Base-by-base conservation (phyloP, 2,329 filamentous ascomycete species). In the Fusarium piperis region DNA sequence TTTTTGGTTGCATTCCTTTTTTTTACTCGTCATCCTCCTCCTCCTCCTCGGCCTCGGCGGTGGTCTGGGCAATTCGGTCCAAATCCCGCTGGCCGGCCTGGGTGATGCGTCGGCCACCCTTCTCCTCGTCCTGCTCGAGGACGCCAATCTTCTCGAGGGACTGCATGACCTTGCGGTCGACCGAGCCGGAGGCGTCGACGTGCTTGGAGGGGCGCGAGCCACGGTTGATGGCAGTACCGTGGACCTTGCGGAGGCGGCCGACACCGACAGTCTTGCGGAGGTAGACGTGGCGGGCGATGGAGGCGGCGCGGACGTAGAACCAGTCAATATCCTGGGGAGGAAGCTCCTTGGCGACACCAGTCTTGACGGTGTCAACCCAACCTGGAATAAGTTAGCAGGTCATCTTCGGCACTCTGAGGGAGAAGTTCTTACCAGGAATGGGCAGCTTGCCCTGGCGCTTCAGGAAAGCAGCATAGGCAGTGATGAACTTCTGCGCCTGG, bases 291-390 rank as follows among this genome's bases (percentile, higher is more conserved):
- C 95, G 94, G 82, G 96, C 96, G 83, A 99, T 92, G 77, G 95
- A 91, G 80, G 96, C 96, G 81, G 95, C 95, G 83, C 96, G 95
- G 84, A 91, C 85, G 86, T 91, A 93, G 89, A 91, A 97, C 96
- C 96, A 99, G 91, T 99, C 96, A 83, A 95, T 94, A 85, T 95
- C 93, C 91, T 98, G 95, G 82, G 95, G 96, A 82, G 95, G 95
- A 79, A 99, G 93, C 90, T 99, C 96, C 88, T 97, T 97, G 84
- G 93, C 93, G 83, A 92, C 90, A 81, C 94, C 95, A 79, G 95
- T 98, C 93, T 99, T 99, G 88, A 98, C 96, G 82, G 95, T 98
- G 85, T 99, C 96, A 85, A 98, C 95, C 95, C 95, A 98, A 89
- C 94, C 94, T 97, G 69, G 3, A n/a, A 6, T n/a, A 6, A 6